phyloP scores from a whole-genome alignment of 164 flowering plant genomes.

The Kalanchoe fedtschenkoi region DNA sequence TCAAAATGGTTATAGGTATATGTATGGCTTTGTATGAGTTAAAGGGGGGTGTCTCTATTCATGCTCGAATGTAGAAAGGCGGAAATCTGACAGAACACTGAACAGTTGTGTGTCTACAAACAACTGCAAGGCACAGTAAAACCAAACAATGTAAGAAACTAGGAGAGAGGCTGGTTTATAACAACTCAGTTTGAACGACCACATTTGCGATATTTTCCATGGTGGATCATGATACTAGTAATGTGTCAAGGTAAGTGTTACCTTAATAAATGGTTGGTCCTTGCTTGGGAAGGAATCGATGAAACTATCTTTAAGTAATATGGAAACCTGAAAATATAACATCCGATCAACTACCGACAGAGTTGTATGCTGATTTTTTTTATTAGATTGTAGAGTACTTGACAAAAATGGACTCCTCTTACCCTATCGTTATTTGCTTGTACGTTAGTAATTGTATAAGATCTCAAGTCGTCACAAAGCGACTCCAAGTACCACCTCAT shows the following conservation, averaged over 20 bases:
- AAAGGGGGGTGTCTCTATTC: constrained; percentile 8
- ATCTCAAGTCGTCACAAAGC: constrained; percentile 65
- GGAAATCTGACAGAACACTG: constrained; percentile 61
- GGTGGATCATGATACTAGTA: too few species aligned
- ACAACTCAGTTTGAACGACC: too few species aligned
- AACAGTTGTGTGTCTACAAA: constrained; percentile 84
- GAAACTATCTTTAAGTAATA: constrained; percentile 89
- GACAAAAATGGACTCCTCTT: constrained; percentile 1
- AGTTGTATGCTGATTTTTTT: neutral
- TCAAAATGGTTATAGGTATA: neutral
- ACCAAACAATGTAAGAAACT: too few species aligned
- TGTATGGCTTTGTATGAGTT: constrained; percentile 1
- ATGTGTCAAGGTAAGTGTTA: too few species aligned
- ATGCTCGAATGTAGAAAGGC: constrained; percentile 52
- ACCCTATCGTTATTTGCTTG: constrained; percentile 87
- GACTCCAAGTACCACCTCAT: constrained; percentile 72
- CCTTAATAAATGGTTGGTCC: constrained; percentile 79
- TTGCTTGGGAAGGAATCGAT: constrained; percentile 68
- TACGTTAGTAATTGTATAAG: constrained; percentile 80
- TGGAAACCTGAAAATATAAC: constrained; percentile 53
- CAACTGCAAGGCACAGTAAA: constrained; percentile 65
- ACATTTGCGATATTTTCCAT: too few species aligned
- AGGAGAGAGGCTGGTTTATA: too few species aligned
- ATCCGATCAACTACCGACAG: neutral
- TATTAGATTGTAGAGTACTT: neutral